phyloP scores from a whole-genome alignment of 768 basidiomycete genomes.

The Phaeotremella skinneri region DNA sequence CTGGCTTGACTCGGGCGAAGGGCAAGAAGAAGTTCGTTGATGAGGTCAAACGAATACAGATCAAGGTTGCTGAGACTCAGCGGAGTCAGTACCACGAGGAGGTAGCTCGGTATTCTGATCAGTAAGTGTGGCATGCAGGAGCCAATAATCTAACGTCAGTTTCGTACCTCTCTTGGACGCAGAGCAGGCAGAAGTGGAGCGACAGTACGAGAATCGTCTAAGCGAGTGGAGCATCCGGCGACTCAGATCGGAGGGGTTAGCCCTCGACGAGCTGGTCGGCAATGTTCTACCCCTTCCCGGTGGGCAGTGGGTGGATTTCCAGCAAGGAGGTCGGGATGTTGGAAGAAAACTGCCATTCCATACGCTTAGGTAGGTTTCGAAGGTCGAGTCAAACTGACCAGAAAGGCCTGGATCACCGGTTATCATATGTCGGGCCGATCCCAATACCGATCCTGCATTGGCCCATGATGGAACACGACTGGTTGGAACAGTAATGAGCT shows the following conservation, averaged over 20 bases:
- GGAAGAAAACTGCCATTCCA: conserved; percentile 61
- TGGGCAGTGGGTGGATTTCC: conserved; percentile 35
- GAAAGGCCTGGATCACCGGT: conserved; percentile 48
- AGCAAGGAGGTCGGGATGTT: conserved; percentile 56
- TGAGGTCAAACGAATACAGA: conserved; percentile 53
- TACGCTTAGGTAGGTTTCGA: conserved; percentile 64
- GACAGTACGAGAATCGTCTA: conserved; percentile 63
- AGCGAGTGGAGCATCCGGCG: conserved; percentile 65
- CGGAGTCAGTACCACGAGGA: conserved; percentile 52
- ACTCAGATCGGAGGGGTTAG: conserved; percentile 69
- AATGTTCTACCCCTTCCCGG: conserved; percentile 4
- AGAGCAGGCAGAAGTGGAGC: conserved; percentile 67
- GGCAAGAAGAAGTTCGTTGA: conserved; percentile 13
- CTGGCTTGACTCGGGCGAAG: conserved; percentile 16
- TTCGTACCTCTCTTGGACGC: conserved; percentile 58
- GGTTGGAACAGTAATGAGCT: conserved; percentile 30
- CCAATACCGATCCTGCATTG: conserved; percentile 56
- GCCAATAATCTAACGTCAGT: conserved; percentile 44
- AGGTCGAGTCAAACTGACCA: background rate
- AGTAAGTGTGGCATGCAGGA: conserved; percentile 37
- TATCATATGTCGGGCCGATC: conserved; percentile 63
- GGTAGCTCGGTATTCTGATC: conserved; percentile 24
- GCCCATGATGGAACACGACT: conserved; percentile 6
- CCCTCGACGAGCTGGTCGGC: conserved; percentile 63
- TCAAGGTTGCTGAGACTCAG: conserved; percentile 48